Percentiles rank a stretch among this genome's conserved stretches.
These are phyloP conservation scores for Mrakia blollopis DNA, from an alignment of 768 basidiomycete species.

Conservation along the genomic window DNA sequence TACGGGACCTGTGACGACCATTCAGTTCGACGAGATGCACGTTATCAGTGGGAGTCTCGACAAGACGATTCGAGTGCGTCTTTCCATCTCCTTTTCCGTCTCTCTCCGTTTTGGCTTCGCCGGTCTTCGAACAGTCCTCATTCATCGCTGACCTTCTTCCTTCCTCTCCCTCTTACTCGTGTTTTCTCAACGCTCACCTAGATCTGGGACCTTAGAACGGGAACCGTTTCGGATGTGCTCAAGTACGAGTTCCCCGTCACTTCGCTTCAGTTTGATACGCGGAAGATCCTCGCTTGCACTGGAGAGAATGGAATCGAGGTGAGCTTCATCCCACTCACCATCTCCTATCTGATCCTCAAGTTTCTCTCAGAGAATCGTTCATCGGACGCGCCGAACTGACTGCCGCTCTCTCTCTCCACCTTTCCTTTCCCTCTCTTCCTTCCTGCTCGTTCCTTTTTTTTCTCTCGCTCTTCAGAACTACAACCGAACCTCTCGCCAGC, in stretches of 20 bases:
- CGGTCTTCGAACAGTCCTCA: no score
- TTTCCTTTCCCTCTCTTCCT: no score
- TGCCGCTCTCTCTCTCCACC: no score
- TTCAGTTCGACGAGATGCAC: slow-evolving; percentile 93
- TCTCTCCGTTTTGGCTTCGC: background rate
- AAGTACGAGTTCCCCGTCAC: slow-evolving; percentile 88
- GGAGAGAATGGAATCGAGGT: slow-evolving; percentile 94
- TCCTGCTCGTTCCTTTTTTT: no score
- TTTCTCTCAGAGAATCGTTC: no score
- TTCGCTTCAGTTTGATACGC: slow-evolving; percentile 84
- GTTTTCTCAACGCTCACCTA: slow-evolving; percentile 44
- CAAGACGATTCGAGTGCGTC: slow-evolving; percentile 76
- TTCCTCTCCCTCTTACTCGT: background rate
- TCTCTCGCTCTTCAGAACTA: slow-evolving; percentile 58
- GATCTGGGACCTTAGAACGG: slow-evolving; percentile 96
- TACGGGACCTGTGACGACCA: slow-evolving; percentile 83
- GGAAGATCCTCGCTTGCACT: slow-evolving; percentile 85
- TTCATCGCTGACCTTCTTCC: background rate
- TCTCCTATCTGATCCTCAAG: no score
- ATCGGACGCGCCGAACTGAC: background rate
- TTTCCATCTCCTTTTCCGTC: background rate
- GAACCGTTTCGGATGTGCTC: slow-evolving; percentile 79
- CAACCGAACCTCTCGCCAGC: slow-evolving; percentile 88
- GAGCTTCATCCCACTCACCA: slow-evolving; percentile 31
- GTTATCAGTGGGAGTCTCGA: slow-evolving; percentile 90